A percentile compares a stretch with the other conserved stretches of the same genome.
Conservation (phyloP, 352 stramenopile species). For the Phytopythium mirpurense region DNA sequence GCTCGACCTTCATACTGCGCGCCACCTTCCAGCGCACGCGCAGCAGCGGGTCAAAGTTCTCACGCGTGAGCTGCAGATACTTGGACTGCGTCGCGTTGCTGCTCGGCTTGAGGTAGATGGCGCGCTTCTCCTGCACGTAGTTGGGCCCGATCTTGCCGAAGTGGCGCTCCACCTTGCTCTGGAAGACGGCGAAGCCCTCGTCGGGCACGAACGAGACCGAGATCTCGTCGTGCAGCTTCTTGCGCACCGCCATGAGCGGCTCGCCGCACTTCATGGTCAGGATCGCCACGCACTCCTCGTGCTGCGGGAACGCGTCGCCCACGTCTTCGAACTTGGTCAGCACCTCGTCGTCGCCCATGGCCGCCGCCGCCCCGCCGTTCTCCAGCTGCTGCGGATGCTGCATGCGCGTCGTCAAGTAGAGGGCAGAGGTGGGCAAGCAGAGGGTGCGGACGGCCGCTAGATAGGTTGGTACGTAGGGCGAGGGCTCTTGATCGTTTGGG, state of each 20-base stretch:
- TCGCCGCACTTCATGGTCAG: constrained; percentile 79
- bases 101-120: constrained; percentile 71
- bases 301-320: constrained; percentile 41
- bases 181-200: constrained; percentile 71
- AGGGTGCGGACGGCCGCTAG: too few species aligned
- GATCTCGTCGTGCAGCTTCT: constrained; percentile 79
- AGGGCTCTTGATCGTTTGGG: too few species aligned
- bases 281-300: constrained; percentile 56
- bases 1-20: constrained; percentile 70
- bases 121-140: constrained; percentile 59
- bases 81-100: constrained; percentile 78
- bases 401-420: too few species aligned
- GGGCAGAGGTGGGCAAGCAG: too few species aligned
- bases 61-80: constrained; percentile 64
- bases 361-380: constrained; percentile 10
- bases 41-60: constrained; percentile 68
- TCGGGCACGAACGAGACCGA: constrained; percentile 58
- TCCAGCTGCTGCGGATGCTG: neutral
- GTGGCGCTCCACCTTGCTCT: constrained; percentile 72
- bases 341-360: constrained; percentile 19
- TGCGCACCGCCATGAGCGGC: constrained; percentile 67
- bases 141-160: constrained; percentile 53
- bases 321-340: constrained; percentile 32
- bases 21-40: constrained; percentile 74
- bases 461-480: too few species aligned